Conservation (phyloP, 2,329 filamentous ascomycete species). For the Aureobasidium sp. region DNA sequence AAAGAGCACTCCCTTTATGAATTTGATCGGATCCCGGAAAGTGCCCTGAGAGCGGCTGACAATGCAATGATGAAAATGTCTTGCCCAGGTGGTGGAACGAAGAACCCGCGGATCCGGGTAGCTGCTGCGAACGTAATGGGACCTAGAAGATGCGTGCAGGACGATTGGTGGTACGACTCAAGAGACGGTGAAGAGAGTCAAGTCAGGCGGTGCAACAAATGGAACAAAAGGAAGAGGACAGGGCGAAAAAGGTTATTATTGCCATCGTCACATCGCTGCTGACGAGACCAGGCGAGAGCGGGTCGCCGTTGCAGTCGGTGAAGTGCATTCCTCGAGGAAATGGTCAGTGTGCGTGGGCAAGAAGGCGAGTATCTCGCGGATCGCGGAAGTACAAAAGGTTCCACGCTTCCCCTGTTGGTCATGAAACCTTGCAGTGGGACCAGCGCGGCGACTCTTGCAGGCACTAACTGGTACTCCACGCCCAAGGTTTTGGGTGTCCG, state of each 20-base stretch:
- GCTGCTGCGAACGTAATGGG: conserved; percentile 8
- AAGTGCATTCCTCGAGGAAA: conserved; percentile 13
- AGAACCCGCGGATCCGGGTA: conserved; percentile 9
- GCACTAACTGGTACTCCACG: conserved; percentile 10
- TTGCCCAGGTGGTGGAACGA: conserved; percentile 5
- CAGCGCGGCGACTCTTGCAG: conserved; percentile 11
- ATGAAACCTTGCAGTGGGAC: conserved; percentile 16
- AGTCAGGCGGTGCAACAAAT: conserved; percentile 6
- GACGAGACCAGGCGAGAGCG: conserved; percentile 9
- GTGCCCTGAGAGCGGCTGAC: conserved; percentile 4
- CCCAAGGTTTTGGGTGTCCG: not conserved
- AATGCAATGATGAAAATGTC: conserved; percentile 15
- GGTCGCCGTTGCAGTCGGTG: conserved; percentile 16
- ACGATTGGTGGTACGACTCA: conserved; percentile 1
- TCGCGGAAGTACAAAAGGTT: conserved; percentile 14
- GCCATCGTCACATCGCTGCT: conserved; percentile 4
- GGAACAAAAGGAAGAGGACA: conserved; percentile 7
- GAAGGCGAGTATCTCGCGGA: conserved; percentile 11
- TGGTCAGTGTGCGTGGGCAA: conserved; percentile 10
- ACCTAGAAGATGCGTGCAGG: conserved; percentile 4
- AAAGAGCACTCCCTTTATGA: conserved; percentile 9
- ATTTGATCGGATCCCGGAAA: conserved; percentile 1
- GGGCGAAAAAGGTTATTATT: conserved; percentile 13
- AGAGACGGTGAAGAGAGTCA: conserved; percentile 11
- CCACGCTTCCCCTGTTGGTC: conserved; percentile 16